Conservation (phyloP, 371 early-diverging fungal genomes). For the Lichtheimia ramosa region DNA sequence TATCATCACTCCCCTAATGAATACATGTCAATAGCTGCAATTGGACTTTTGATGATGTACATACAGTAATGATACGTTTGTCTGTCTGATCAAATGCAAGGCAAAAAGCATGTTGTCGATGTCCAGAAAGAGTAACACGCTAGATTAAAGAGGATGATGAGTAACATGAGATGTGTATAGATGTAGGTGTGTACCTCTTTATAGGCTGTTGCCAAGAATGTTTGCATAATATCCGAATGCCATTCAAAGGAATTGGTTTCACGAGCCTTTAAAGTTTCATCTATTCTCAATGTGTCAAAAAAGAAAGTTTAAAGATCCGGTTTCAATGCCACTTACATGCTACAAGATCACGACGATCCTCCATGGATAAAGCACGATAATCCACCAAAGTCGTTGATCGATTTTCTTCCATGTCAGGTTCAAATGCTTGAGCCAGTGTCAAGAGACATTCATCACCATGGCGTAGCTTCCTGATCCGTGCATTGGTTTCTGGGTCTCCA, state of each 20-base stretch:
- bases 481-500: neutral
- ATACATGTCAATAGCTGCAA: neutral
- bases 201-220: conserved; percentile 27
- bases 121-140: conserved; percentile 74
- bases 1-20: conserved; percentile 76
- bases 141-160: conserved; percentile 31
- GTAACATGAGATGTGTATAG: conserved; percentile 7
- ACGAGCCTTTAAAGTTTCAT: conserved; percentile 34
- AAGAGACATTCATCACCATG: neutral
- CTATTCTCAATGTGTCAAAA: conserved; percentile 10
- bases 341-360: neutral
- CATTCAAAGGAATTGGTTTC: conserved; percentile 24
- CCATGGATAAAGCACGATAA: neutral
- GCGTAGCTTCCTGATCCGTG: neutral
- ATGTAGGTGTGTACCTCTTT: conserved; percentile 33
- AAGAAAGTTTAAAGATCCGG: neutral
- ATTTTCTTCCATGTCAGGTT: neutral
- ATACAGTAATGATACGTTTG: conserved; percentile 69
- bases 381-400: neutral
- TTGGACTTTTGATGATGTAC: neutral
- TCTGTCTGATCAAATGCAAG: conserved; percentile 76
- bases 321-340: neutral
- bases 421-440: neutral
- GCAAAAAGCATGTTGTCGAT: conserved; percentile 74
- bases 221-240: conserved; percentile 23